Evolutionary conservation across 148 eudicot species (phyloP), one percentile per base, ranked within the genome.

Genomic region (Rhododendron williamsianum): DNA sequence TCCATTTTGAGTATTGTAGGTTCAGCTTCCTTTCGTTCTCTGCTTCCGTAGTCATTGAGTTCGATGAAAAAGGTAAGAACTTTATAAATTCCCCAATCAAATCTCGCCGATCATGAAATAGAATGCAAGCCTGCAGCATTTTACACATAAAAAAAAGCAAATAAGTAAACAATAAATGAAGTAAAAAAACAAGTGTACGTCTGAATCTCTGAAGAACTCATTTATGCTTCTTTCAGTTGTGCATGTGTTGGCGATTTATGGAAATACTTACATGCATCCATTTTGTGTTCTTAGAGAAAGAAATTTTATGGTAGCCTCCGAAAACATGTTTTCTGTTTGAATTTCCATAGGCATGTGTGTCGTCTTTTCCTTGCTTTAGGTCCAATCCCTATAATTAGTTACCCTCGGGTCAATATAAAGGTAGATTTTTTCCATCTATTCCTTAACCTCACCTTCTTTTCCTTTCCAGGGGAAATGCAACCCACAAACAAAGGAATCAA

Each of bases 71-170:
- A 16, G 78, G 78, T 27, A 83, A 71, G 45, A 83, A 83, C 25
- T 3, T 45, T 1, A 1, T 0, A 9, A 83, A 73, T 15, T 72
- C 85, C 18, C 3, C 41, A 38, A 83, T 25, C 46, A 83, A 83
- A 65, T 71, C 85, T 25, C 19, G 80, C 46, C 36, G 51, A 72
- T 73, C 85, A 9, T 51, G 80, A 30, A 83, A 74, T 38, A 49
- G 80, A 16, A 4, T n/a, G 48, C 45, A 5, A 52, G 73, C 67
- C 85, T 83, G 38, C n/a, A 43, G 65, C 35, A 30, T 23, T n/a
- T 16, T 72, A n/a, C n/a, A n/a, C n/a, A n/a, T n/a, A 27, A 27
- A 27, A 27, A 27, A 27, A 27, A 4, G 19, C 19, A 4, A 21
- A 4, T 11, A 10, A 16, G 9, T 27, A 30, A 35, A 4, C 9